A percentile compares a stretch with the other conserved stretches of the same genome.
phyloP scores from a whole-genome alignment of 441 rosid species.

The Adansonia rubrostipa region DNA sequence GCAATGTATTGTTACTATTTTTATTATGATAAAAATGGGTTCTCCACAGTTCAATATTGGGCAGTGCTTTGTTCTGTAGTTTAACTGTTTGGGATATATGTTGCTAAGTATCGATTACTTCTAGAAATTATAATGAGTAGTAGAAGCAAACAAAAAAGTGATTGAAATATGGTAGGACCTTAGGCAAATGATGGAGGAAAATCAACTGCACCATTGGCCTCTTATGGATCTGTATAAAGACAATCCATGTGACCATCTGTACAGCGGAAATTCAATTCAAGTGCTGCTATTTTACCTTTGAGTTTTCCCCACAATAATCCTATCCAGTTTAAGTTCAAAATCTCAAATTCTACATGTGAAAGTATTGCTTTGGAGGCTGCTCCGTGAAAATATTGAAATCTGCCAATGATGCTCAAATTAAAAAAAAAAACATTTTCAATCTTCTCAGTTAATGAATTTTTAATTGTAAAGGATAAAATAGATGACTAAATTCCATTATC shows the following conservation, averaged over 20 bases:
- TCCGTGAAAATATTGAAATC: no score
- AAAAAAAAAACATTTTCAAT: neutral
- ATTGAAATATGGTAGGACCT: constrained; percentile 21
- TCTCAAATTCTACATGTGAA: neutral
- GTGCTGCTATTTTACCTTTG: neutral
- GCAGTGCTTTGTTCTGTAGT: constrained; percentile 5
- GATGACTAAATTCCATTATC: no score
- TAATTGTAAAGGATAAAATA: neutral
- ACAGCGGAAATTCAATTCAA: neutral
- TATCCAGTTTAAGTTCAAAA: neutral
- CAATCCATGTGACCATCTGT: constrained; percentile 6
- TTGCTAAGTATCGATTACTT: neutral
- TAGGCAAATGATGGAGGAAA: neutral
- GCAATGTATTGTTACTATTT: neutral
- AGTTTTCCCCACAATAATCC: neutral
- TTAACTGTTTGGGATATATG: neutral
- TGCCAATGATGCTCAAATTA: no score
- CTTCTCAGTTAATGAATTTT: neutral
- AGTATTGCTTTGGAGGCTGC: no score
- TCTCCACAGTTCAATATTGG: neutral
- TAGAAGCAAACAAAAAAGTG: neutral
- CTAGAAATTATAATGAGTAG: constrained; percentile 14
- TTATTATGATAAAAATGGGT: neutral
- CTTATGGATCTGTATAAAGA: neutral
- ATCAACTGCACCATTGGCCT: no score